Percentiles rank a stretch among this genome's conserved stretches.
Evolutionary conservation across 139 green algal genomes (phyloP).

Genomic region (Coccomyxa sp.): DNA sequence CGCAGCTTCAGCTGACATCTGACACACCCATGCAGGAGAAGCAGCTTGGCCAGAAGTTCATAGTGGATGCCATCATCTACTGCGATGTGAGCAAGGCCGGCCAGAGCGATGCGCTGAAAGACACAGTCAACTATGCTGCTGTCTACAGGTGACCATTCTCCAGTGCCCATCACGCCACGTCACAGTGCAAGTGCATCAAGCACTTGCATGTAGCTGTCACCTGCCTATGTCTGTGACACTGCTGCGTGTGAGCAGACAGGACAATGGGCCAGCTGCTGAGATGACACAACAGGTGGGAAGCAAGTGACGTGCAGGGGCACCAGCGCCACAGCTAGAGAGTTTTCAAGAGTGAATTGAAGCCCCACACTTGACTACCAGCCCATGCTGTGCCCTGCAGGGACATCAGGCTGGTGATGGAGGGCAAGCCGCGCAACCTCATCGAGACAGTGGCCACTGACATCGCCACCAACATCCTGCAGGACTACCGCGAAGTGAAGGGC

Average conservation of each 20-base stretch:
- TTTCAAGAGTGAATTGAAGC: too few relatives aligned
- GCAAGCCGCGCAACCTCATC: conserved; percentile 38
- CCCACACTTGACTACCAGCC: neutral
- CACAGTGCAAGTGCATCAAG: too few relatives aligned
- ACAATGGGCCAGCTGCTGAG: too few relatives aligned
- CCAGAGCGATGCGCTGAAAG: conserved; percentile 34
- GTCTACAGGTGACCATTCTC: conserved; percentile 33
- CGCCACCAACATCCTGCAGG: conserved; percentile 24
- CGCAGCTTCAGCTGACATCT: too few relatives aligned
- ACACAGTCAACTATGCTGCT: conserved; percentile 50
- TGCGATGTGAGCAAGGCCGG: conserved; percentile 34
- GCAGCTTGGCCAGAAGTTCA: conserved; percentile 58
- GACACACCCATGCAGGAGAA: conserved; percentile 58
- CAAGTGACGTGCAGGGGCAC: too few relatives aligned
- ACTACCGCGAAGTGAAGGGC: conserved; percentile 21
- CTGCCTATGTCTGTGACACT: too few relatives aligned
- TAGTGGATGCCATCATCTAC: conserved; percentile 45
- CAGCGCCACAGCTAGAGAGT: too few relatives aligned
- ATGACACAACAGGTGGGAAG: too few relatives aligned
- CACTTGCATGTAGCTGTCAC: too few relatives aligned
- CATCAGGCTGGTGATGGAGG: conserved; percentile 48
- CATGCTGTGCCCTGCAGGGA: conserved; percentile 25
- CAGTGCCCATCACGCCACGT: neutral
- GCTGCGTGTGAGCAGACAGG: too few relatives aligned
- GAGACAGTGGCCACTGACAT: conserved; percentile 51